These are phyloP conservation scores for Sarocladium oryzae DNA, from an alignment of 2,329 filamentous ascomycete species.

Conservation along the genomic window DNA sequence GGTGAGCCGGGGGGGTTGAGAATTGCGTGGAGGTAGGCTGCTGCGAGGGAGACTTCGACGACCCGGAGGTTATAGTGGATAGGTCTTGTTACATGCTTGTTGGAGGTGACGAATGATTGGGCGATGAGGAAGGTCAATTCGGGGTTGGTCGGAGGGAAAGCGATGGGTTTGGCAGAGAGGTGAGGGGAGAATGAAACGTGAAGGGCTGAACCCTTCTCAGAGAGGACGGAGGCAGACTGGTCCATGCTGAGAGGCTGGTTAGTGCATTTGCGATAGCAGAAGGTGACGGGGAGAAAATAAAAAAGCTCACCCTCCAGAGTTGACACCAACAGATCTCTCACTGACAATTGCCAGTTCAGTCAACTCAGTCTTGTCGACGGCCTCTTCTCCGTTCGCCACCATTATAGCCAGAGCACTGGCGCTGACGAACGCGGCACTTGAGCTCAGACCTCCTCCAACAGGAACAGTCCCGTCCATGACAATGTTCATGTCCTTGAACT, in stretches of 20 bases:
- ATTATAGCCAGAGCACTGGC: constrained; percentile 84
- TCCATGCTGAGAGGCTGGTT: constrained; percentile 66
- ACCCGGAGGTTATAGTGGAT: constrained; percentile 96
- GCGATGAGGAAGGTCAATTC: constrained; percentile 90
- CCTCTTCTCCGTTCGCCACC: constrained; percentile 70
- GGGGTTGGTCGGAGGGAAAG: constrained; percentile 73
- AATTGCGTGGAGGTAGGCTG: constrained; percentile 56
- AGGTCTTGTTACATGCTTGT: constrained; percentile 90
- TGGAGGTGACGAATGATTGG: constrained; percentile 86
- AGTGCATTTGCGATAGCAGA: constrained; percentile 18
- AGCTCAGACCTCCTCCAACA: constrained; percentile 84
- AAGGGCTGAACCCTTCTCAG: constrained; percentile 74
- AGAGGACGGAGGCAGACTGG: constrained; percentile 92
- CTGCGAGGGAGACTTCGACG: constrained; percentile 88
- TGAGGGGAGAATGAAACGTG: constrained; percentile 84
- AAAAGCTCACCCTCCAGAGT: constrained; percentile 73
- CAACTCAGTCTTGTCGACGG: constrained; percentile 84
- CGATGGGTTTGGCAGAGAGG: constrained; percentile 69
- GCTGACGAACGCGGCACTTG: constrained; percentile 89
- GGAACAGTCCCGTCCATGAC: constrained; percentile 89
- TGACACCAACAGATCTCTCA: constrained; percentile 89
- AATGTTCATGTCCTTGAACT: constrained; percentile 71
- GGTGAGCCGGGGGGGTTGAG: constrained; percentile 47
- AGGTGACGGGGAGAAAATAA: constrained; percentile 6
- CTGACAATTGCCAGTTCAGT: constrained; percentile 92